Base-by-base conservation (phyloP, 495 filamentous ascomycete genomes). In the Bacidia rubella region DNA sequence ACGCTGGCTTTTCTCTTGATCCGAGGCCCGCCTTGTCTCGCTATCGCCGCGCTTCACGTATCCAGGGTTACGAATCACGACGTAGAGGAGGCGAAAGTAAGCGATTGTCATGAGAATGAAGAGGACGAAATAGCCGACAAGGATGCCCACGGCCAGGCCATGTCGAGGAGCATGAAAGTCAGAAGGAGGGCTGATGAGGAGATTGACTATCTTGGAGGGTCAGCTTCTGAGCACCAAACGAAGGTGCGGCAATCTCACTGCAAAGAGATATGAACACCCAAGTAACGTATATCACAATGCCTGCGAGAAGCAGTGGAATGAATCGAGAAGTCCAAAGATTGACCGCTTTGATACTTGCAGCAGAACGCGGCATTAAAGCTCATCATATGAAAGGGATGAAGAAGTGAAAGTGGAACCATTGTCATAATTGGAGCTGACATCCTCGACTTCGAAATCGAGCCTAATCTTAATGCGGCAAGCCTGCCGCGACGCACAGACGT, bases 101-200 rank as follows among this genome's bases (percentile, higher is more conserved):
- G 82, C 79, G 26, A 67, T 50, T n/a, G 80, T 52, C 61, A 87
- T 75, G 27, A 79, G 67, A 1, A 84, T 54, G 25, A 95, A 68
- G 22, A 90, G 73, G 44, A 83, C 12, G 55, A 81, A 84, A 66
- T 86, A 89, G 40, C 88, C 54, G 15, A 77, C 74, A 45, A 94
- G 65, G 52, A 93, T 78, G 3, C 75, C 77, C 35, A 81, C 77
- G 44, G 82, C 86, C 39, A 77, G 65, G 53, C 77, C 76, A 56
- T 64, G 58, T 45, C 75, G 74, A 49, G 68, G 62, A 23, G 47
- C 49, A 9, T 63, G 64, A 47, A 64, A 29, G 52, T 68, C 66
- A 40, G 74, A 66, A 20, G 71, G 59, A 29, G 73, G 70, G 49
- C 72, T 63, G 53, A 87, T 69, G 42, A 86, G 75, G 60, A 80